These are phyloP conservation scores for Viola pubescens DNA, from an alignment of 441 rosid species.

Conservation along the genomic window DNA sequence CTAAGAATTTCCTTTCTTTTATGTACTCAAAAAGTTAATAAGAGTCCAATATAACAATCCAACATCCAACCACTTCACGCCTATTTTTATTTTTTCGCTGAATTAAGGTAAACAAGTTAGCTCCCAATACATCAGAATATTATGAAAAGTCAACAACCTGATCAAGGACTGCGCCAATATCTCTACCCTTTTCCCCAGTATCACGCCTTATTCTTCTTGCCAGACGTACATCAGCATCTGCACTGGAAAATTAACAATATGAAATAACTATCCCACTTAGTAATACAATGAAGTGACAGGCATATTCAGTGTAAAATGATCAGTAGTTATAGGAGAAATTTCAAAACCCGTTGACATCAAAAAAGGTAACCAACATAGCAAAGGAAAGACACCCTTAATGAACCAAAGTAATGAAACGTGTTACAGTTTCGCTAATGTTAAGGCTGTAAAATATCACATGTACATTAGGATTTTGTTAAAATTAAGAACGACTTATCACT, in stretches of 20 bases:
- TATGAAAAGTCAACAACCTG: constrained; percentile 46
- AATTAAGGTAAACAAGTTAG: too few species aligned
- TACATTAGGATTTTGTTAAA: too few species aligned
- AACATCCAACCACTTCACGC: not conserved
- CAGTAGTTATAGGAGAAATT: not conserved
- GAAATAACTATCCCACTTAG: constrained; percentile 38
- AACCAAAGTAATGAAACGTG: constrained; percentile 2
- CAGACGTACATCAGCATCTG: constrained; percentile 99
- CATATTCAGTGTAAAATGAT: not conserved
- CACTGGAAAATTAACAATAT: constrained; percentile 53
- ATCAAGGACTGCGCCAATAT: constrained; percentile 83
- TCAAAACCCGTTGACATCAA: constrained; percentile 6
- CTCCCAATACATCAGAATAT: constrained; percentile 2
- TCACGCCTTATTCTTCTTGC: constrained; percentile 97
- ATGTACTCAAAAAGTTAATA: not conserved
- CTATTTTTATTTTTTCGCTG: too few species aligned
- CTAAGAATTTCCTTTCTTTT: not conserved
- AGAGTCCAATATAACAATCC: not conserved
- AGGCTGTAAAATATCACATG: too few species aligned
- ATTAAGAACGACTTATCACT: too few species aligned
- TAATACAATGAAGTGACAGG: constrained; percentile 18
- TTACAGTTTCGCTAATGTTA: not conserved
- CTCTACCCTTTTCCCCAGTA: constrained; percentile 88
- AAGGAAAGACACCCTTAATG: not conserved
- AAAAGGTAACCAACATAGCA: not conserved